Base-by-base conservation (phyloP, 352 stramenopile species). In the Phytophthora ohioensis region DNA sequence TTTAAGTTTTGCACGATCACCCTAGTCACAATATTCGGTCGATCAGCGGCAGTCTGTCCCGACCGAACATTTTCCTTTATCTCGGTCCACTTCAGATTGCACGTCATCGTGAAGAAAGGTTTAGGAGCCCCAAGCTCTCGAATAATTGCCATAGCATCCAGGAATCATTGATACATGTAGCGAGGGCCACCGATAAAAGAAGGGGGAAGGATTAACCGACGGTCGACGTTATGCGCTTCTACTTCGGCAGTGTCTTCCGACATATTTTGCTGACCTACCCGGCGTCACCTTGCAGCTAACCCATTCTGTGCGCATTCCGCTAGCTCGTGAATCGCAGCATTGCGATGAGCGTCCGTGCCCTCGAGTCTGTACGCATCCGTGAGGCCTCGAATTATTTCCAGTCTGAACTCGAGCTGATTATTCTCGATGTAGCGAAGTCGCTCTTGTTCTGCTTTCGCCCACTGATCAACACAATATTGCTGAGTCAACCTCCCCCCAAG, bases 31-130 rank as follows among this genome's bases (percentile, higher is more conserved):
- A 73, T 67, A 21, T 71, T 59, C 5, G 61, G 48, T 39, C 69
- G 58, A 39, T 78, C 65, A 46, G 42, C 35, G 1, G 62, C 67
- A 3, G 36, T 72, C 21, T 73, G 27, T 30, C 57, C 3, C 10
- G 30, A 4, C 27, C 43, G 21, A 21, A 76, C 11, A 3, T 53
- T 45, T 11, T 73, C 53, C 41, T 52, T 59, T 11, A 90, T 81
- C 56, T 90, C 79, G 11, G 46, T 17, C 70, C 78, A 91, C 8
- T 71, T 72, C 2, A 78, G 75, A 48, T 88, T 90, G 27, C 67
- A 80, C 8, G 79, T 90, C 17, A 87, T 76, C 0, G 84, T 87
- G 10, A 87, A 80, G 64, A 90, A 91, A 8, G 80, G 51, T 30
- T 82, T 65, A 9, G 77, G 81, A 15, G 68, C 72, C 7, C 78